These are phyloP conservation scores for Globisporangium okanoganense DNA, from an alignment of 352 stramenopile species.

Conservation along the genomic window DNA sequence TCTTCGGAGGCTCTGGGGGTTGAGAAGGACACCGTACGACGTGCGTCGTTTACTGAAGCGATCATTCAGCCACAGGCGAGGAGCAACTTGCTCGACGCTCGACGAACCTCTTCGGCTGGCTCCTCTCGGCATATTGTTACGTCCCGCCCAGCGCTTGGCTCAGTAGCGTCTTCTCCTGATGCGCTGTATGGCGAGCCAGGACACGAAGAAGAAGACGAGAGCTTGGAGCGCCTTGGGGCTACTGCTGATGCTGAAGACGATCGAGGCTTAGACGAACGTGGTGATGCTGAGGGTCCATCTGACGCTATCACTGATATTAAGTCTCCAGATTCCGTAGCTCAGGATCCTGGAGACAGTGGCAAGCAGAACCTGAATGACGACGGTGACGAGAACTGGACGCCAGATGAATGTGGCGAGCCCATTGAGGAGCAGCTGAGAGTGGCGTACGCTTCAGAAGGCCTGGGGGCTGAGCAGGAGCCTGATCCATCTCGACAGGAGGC, in stretches of 20 bases:
- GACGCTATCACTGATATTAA: background rate
- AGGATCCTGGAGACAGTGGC: background rate
- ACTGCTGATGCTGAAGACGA: background rate
- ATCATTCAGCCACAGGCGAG: background rate
- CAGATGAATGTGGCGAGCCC: background rate
- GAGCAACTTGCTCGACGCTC: background rate
- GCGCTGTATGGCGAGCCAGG: background rate
- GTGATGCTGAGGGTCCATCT: background rate
- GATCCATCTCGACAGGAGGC: background rate
- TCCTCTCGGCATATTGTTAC: conserved; percentile 7
- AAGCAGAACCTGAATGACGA: background rate
- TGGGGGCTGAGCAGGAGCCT: too few relatives aligned
- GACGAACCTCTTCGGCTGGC: conserved; percentile 13
- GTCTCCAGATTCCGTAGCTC: background rate
- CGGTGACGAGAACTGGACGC: background rate
- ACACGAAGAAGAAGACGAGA: background rate
- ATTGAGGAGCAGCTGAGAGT: background rate
- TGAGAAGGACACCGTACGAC: background rate
- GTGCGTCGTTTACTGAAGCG: conserved; percentile 2
- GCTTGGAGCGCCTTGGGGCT: background rate
- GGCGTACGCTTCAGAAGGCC: background rate
- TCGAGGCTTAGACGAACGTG: background rate
- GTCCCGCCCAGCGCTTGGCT: background rate
- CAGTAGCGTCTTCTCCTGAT: background rate
- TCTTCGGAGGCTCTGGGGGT: background rate